Percentiles rank a stretch among this genome's conserved stretches.
These are phyloP conservation scores for Piper longum DNA, from an alignment of 164 flowering plant genomes.

Conservation along the genomic window DNA sequence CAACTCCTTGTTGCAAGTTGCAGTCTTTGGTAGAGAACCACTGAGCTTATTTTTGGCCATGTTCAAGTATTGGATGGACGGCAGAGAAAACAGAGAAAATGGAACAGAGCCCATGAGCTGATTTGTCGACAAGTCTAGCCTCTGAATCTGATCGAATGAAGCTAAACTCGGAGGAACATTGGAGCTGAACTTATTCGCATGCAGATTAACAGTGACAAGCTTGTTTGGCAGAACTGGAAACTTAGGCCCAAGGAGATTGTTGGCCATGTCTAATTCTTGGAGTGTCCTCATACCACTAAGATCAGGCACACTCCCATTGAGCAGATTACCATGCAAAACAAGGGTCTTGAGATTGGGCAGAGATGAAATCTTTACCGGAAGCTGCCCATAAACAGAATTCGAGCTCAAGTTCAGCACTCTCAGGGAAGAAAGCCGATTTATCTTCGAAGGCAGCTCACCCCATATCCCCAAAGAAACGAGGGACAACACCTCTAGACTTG, in stretches of 20 bases:
- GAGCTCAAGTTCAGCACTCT: conserved; percentile 56
- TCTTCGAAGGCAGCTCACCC: conserved; percentile 62
- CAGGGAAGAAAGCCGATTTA: conserved; percentile 39
- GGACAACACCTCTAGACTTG: conserved; percentile 39
- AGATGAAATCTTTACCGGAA: conserved; percentile 30
- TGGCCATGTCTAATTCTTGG: conserved; percentile 47
- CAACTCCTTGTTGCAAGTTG: conserved; percentile 34
- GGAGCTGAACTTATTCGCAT: conserved; percentile 46
- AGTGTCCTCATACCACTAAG: conserved; percentile 28
- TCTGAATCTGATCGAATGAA: conserved; percentile 25
- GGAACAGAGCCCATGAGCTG: conserved; percentile 47
- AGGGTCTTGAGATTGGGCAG: conserved; percentile 31
- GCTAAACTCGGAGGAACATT: conserved; percentile 29
- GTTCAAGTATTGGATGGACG: conserved; percentile 38
- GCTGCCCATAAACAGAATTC: conserved; percentile 49
- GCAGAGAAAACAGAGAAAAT: conserved; percentile 39
- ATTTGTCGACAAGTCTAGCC: conserved; percentile 49
- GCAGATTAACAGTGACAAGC: conserved; percentile 29
- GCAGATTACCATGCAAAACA: conserved; percentile 46
- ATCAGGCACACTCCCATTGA: conserved; percentile 70
- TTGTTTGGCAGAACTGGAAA: conserved; percentile 44
- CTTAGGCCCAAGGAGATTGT: conserved; percentile 43
- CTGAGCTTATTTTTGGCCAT: conserved; percentile 45
- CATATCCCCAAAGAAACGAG: conserved; percentile 70
- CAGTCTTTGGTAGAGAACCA: conserved; percentile 31